These are phyloP conservation scores for Balansia obtecta DNA, from an alignment of 2,329 filamentous ascomycete genomes.

Conservation along the genomic window DNA sequence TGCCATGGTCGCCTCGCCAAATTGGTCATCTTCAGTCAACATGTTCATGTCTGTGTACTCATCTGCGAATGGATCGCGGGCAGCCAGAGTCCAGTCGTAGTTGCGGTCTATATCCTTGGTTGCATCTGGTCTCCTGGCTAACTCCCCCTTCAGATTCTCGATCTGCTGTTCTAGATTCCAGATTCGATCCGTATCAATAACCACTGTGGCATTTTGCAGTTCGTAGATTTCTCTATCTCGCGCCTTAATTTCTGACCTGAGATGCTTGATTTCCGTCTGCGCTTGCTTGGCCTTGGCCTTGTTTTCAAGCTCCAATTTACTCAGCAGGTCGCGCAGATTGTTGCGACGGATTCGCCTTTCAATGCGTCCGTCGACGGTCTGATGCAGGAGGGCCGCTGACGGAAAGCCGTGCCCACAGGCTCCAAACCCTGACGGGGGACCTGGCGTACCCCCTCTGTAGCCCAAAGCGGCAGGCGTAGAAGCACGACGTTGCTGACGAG, in stretches of 20 bases:
- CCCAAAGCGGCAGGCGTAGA: constrained; percentile 26
- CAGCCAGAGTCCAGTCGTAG: constrained; percentile 39
- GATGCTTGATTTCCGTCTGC: constrained; percentile 33
- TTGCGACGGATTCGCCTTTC: constrained; percentile 44
- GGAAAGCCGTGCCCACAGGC: constrained; percentile 20
- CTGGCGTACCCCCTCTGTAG: constrained; percentile 8
- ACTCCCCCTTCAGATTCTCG: constrained; percentile 21
- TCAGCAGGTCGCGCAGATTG: constrained; percentile 46
- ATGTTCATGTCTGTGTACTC: constrained; percentile 30
- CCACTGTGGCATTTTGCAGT: constrained; percentile 36
- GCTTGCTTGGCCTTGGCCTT: constrained; percentile 25
- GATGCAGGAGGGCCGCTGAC: constrained; percentile 29
- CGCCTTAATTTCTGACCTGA: constrained; percentile 34
- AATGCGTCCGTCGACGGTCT: constrained; percentile 43
- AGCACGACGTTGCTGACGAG: constrained; percentile 28
- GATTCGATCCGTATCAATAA: constrained; percentile 34
- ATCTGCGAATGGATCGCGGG: constrained; percentile 31
- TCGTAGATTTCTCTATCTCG: constrained; percentile 42
- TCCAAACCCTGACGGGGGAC: constrained; percentile 7
- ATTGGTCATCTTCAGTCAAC: constrained; percentile 25
- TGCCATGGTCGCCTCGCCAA: constrained; percentile 38
- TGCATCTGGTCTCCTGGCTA: constrained; percentile 14
- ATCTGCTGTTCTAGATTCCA: constrained; percentile 30
- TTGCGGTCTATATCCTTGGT: constrained; percentile 8
- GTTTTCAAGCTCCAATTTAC: constrained; percentile 36